Base-by-base conservation (phyloP, 1,284 basidiomycete species). In the Rugosomyces carneus region DNA sequence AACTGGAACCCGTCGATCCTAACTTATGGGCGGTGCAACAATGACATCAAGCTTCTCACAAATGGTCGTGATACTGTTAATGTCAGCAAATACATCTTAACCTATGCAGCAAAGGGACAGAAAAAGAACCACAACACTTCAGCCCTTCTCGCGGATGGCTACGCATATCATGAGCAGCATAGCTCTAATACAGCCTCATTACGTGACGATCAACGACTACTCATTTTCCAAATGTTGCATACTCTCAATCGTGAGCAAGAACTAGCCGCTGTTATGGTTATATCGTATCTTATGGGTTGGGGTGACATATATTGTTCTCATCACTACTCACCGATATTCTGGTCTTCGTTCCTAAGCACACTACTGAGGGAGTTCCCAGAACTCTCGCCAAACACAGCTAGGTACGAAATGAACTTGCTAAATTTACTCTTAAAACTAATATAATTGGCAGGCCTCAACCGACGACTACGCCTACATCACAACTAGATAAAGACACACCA, bases 231-330 rank as follows among this genome's bases (percentile, higher is more conserved):
- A 53, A 9, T 48, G 57, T 37, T 37, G 46, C 6, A 52, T 47
- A 48, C 56, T 0, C 44, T 70, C 9, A 69, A 61, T 42, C 27
- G 57, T 0, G 51, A 71, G 16, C 63, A 68, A 48, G 69, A 72
- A 42, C 36, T 71, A 0, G 50, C 59, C 5, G 64, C 53, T 0
- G 60, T 64, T 0, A 57, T 66, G 55, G 60, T 69, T 0, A 60
- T 70, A 0, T 57, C 55, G 16, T 63, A 65, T 50, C 43, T 68
- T 3, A 65, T 67, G 65, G 63, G 62, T 1, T 64, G 61, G 61
- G 64, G 62, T 0, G 66, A 71, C 44, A 47, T 47, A 0, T 64
- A 53, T 40, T 18, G 37, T 1, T 70, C 68, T 0, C 68, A 70
- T 46, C 24, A 31, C 8, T 70, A 63, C 42, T 41, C 45, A 0